Conservation (phyloP, 305 asterid species). For the Plantago coronopus region DNA sequence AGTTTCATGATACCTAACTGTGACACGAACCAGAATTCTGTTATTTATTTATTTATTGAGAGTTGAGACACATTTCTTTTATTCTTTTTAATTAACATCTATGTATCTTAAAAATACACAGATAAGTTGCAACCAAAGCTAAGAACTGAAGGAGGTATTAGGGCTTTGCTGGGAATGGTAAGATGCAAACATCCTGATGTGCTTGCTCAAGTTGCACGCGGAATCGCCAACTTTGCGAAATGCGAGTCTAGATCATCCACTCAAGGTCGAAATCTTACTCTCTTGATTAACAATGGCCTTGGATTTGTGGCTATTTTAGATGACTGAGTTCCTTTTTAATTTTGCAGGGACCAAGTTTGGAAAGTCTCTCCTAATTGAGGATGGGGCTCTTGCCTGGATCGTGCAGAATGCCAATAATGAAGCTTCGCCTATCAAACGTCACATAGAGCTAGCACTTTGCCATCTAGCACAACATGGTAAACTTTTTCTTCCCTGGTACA, state of each 20-base stretch:
- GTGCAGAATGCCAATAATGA: conserved; percentile 94
- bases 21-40: no score
- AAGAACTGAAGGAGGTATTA: conserved; percentile 95
- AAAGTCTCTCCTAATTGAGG: conserved; percentile 79
- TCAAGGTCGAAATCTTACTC: conserved; percentile 46
- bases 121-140: conserved; percentile 88
- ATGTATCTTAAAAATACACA: conserved; percentile 21
- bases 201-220: conserved; percentile 97
- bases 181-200: conserved; percentile 93
- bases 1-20: no score
- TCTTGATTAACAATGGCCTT: neutral
- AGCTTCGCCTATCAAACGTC: conserved; percentile 86
- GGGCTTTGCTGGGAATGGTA: conserved; percentile 95
- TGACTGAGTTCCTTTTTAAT: neutral
- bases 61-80: neutral
- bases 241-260: conserved; percentile 88
- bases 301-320: neutral
- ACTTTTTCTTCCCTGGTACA: neutral
- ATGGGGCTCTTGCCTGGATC: conserved; percentile 91
- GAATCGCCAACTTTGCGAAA: conserved; percentile 94
- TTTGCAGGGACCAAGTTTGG: conserved; percentile 58
- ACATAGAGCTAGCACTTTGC: conserved; percentile 95
- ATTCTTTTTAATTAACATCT: neutral
- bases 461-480: conserved; percentile 77
- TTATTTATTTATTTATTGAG: no score